Evolutionary conservation across 2,329 filamentous ascomycete genomes (phyloP).

Genomic region (Sclerotinia borealis): DNA sequence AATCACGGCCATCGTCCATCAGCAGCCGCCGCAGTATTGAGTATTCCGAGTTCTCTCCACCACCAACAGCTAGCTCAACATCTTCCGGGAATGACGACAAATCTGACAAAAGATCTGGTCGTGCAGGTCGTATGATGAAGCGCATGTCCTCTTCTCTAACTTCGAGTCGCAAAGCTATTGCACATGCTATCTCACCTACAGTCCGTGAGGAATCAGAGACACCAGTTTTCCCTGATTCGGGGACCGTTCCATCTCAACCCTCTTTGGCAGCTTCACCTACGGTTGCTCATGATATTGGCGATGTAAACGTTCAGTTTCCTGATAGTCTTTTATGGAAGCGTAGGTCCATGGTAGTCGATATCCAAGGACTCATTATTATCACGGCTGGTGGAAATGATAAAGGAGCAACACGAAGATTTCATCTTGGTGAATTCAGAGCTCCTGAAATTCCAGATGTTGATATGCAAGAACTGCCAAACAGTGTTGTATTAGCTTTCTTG

Average conservation of each 20-base stretch:
- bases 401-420: slow-evolving; percentile 68
- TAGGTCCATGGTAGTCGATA: slow-evolving; percentile 79
- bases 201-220: slow-evolving; percentile 35
- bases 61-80: slow-evolving; percentile 36
- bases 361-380: slow-evolving; percentile 75
- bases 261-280: slow-evolving; percentile 33
- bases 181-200: slow-evolving; percentile 32
- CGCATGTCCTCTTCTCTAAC: slow-evolving; percentile 56
- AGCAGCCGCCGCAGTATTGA: slow-evolving; percentile 44
- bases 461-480: slow-evolving; percentile 87
- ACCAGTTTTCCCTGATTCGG: background rate
- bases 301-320: slow-evolving; percentile 95
- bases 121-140: slow-evolving; percentile 48
- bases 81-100: slow-evolving; percentile 41
- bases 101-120: slow-evolving; percentile 46
- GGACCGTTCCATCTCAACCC: slow-evolving; percentile 15
- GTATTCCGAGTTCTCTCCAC: slow-evolving; percentile 30
- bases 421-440: slow-evolving; percentile 73
- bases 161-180: slow-evolving; percentile 36
- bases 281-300: slow-evolving; percentile 44
- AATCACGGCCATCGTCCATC: slow-evolving; percentile 58
- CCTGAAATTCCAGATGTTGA: slow-evolving; percentile 86
- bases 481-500: slow-evolving; percentile 57
- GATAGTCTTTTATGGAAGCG: slow-evolving; percentile 96
- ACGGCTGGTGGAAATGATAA: slow-evolving; percentile 39